phyloP scores from a whole-genome alignment of 306 rosid species.

The Cucurbita ficifolia region DNA sequence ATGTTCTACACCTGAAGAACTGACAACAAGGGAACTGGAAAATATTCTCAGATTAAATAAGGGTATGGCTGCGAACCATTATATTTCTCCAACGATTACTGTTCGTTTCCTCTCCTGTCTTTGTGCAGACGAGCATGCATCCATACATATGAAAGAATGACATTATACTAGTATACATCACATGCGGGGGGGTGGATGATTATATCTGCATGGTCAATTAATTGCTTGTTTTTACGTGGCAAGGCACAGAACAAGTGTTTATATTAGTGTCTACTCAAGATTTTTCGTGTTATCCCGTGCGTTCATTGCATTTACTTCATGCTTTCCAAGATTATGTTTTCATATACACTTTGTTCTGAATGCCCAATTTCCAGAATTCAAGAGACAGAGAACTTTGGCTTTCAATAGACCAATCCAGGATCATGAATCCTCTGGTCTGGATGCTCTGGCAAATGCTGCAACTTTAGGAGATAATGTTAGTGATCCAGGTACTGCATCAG shows the following conservation, averaged over 20 bases:
- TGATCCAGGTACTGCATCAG: constrained; percentile 45
- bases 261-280: neutral
- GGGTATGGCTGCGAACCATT: constrained; percentile 28
- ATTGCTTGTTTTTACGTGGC: neutral
- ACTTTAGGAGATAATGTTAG: constrained; percentile 56
- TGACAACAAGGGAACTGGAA: constrained; percentile 72
- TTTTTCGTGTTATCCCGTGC: neutral
- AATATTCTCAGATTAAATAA: constrained; percentile 60
- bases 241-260: neutral
- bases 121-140: neutral
- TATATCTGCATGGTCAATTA: neutral
- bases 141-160: neutral
- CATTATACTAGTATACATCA: neutral
- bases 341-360: neutral
- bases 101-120: neutral
- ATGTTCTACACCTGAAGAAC: constrained; percentile 74
- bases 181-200: neutral
- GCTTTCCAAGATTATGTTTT: neutral
- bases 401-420: constrained; percentile 39
- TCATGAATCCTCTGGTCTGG: constrained; percentile 67
- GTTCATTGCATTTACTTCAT: neutral
- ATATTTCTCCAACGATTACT: neutral
- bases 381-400: constrained; percentile 38
- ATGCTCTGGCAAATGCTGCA: constrained; percentile 88
- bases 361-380: constrained; percentile 42